Evolutionary conservation across 805 yeast species (phyloP).

Genomic region (Ogataea henricii): DNA sequence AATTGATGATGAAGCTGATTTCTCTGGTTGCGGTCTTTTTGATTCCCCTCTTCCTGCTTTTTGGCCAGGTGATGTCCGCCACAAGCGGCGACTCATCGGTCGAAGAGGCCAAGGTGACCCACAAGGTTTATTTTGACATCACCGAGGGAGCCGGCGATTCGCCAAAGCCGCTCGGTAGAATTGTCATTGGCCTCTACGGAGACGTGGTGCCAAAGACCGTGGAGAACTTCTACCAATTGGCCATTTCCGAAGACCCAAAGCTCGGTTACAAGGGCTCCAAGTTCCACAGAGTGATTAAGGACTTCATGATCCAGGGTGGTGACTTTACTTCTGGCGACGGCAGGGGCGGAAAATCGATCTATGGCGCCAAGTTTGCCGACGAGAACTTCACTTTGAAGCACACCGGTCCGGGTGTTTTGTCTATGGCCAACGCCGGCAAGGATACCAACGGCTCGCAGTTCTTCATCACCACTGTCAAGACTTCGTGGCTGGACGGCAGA

Average conservation of each 20-base stretch:
- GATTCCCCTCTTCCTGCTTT: conserved; percentile 20
- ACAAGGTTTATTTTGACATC: conserved; percentile 83
- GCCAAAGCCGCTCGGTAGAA: conserved; percentile 66
- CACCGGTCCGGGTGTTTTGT: conserved; percentile 65
- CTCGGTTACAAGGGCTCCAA: conserved; percentile 62
- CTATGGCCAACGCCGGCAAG: conserved; percentile 81
- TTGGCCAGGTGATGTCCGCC: conserved; percentile 22
- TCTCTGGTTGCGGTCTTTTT: conserved; percentile 22
- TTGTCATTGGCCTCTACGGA: conserved; percentile 87
- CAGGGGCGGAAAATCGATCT: conserved; percentile 74
- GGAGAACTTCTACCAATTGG: conserved; percentile 81
- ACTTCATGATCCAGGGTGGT: conserved; percentile 82
- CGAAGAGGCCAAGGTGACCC: conserved; percentile 61
- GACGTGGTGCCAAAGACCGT: conserved; percentile 84
- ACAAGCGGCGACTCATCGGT: conserved; percentile 16
- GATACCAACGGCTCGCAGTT: conserved; percentile 92
- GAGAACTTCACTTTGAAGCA: conserved; percentile 71
- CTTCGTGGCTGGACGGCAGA: conserved; percentile 89
- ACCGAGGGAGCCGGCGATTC: conserved; percentile 79
- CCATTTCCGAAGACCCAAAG: conserved; percentile 71
- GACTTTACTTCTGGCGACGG: conserved; percentile 73
- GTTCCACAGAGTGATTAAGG: conserved; percentile 73
- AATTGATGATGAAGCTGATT: conserved; percentile 27
- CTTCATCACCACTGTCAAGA: conserved; percentile 88
- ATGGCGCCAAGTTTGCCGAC: conserved; percentile 66